phyloP scores from a whole-genome alignment of 2,329 filamentous ascomycete genomes.

The Apiospora arundinis region DNA sequence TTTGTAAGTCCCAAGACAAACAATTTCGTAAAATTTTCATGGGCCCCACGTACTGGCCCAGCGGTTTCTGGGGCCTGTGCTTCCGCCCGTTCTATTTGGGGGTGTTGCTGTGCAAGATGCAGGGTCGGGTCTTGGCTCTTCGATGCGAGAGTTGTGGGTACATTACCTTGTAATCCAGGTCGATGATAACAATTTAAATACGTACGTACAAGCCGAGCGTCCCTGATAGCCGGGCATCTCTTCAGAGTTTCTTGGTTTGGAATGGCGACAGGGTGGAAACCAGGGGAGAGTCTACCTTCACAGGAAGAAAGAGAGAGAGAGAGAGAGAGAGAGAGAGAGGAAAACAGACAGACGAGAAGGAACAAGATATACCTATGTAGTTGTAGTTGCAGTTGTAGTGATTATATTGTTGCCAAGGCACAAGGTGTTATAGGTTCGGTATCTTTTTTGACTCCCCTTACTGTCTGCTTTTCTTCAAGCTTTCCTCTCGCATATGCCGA shows the following conservation, averaged over 20 bases:
- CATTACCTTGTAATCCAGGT: background rate
- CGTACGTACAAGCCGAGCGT: background rate
- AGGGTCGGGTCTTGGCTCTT: background rate
- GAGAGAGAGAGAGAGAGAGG: background rate
- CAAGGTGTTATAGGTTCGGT: background rate
- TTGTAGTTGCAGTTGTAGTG: background rate
- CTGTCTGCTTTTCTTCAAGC: background rate
- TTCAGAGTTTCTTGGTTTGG: background rate
- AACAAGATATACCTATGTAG: background rate
- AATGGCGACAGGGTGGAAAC: background rate
- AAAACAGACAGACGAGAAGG: background rate
- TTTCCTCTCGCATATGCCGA: background rate
- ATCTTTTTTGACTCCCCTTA: background rate
- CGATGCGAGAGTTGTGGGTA: background rate
- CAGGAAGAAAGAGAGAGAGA: too few species aligned
- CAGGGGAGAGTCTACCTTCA: background rate
- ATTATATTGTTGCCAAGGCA: background rate
- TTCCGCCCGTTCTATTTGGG: conserved; percentile 17
- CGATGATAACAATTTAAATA: too few species aligned
- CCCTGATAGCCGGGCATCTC: background rate
- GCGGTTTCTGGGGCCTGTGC: conserved; percentile 12
- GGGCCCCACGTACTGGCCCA: conserved; percentile 13
- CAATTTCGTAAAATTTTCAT: conserved; percentile 42
- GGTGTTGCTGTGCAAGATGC: conserved; percentile 12
- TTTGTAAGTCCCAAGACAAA: conserved; percentile 38